phyloP scores from a whole-genome alignment of 805 yeast genomes.

The Jamesozyma gamospora region DNA sequence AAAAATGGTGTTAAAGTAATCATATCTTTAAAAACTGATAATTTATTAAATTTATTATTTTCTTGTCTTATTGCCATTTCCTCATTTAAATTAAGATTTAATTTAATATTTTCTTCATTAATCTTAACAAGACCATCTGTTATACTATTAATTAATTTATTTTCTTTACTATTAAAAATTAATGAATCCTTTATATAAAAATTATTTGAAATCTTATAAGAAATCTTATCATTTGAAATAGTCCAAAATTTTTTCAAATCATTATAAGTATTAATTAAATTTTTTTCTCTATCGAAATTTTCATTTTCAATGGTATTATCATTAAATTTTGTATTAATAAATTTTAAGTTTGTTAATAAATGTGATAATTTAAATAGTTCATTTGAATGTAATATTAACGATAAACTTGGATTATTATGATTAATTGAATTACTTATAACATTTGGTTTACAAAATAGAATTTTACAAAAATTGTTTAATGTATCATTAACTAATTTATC shows the following conservation, averaged over 20 bases:
- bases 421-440: not conserved
- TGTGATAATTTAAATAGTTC: slow-evolving; percentile 1
- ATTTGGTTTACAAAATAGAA: slow-evolving; percentile 1
- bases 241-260: not conserved
- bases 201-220: not conserved
- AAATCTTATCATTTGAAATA: not conserved
- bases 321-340: not conserved
- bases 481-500: not conserved
- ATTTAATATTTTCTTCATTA: not conserved
- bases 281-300: not conserved
- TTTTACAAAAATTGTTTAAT: not conserved
- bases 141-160: not conserved
- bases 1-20: not conserved
- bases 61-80: not conserved
- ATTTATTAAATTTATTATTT: not conserved
- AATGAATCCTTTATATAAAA: not conserved
- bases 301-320: not conserved
- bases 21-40: not conserved
- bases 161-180: not conserved
- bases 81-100: not conserved
- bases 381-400: slow-evolving; percentile 1
- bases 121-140: not conserved
- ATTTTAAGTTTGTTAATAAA: slow-evolving; percentile 1
- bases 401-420: not conserved
- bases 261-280: not conserved